phyloP scores from a whole-genome alignment of 106 monocot genomes.

The Acorus gramineus region DNA sequence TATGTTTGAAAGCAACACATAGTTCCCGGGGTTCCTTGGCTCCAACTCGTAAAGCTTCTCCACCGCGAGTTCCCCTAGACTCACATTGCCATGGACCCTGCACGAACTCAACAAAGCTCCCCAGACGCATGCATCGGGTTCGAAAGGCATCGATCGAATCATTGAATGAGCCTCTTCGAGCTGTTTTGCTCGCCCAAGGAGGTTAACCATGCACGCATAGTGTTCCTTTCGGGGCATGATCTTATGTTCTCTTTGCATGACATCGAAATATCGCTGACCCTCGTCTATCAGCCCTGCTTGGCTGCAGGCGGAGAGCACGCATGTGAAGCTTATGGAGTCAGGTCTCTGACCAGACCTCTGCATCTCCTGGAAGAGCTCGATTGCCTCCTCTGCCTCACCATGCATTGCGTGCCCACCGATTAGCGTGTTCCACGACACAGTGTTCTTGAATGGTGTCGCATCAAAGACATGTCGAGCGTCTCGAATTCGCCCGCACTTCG shows the following conservation, averaged over 20 bases:
- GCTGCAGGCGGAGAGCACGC: conserved; percentile 54
- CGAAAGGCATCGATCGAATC: conserved; percentile 43
- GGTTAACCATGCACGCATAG: conserved; percentile 72
- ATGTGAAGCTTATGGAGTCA: conserved; percentile 56
- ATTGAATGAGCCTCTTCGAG: conserved; percentile 47
- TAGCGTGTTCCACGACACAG: conserved; percentile 78
- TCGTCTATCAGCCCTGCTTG: conserved; percentile 51
- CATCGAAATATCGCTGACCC: conserved; percentile 44
- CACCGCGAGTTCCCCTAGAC: conserved; percentile 67
- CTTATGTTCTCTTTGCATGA: conserved; percentile 37
- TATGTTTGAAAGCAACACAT: conserved; percentile 70
- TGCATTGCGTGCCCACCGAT: conserved; percentile 77
- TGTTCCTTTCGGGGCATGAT: conserved; percentile 55
- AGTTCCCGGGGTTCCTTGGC: conserved; percentile 70
- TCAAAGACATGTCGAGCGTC: conserved; percentile 47
- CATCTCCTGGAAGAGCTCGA: conserved; percentile 46
- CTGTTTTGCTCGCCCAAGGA: conserved; percentile 59
- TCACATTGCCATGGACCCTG: conserved; percentile 44
- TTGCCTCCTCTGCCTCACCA: conserved; percentile 44
- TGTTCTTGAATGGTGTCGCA: conserved; percentile 38
- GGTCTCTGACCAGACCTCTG: conserved; percentile 28
- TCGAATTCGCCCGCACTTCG: conserved; percentile 64
- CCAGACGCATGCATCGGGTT: conserved; percentile 75
- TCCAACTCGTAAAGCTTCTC: conserved; percentile 55
- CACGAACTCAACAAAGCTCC: conserved; percentile 76